These are phyloP conservation scores for Allomyces macrogynus DNA, from an alignment of 192 early-diverging fungal species.

Conservation along the genomic window DNA sequence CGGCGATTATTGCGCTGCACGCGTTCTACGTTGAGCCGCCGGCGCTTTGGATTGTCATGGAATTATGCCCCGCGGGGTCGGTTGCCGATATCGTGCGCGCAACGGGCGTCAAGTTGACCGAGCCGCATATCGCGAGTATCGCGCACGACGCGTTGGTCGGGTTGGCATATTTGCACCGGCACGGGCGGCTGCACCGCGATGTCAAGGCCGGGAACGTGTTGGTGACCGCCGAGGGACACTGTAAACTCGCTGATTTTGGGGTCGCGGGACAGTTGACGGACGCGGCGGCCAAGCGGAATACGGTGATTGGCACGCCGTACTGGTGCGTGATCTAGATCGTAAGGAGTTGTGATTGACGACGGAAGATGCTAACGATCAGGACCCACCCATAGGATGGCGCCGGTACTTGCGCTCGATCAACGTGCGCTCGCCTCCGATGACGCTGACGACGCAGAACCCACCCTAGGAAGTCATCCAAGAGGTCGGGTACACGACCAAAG, in stretches of 20 bases:
- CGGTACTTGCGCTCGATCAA: neutral
- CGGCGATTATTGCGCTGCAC: constrained; percentile 1
- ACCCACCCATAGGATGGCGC: neutral
- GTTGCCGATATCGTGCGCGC: constrained; percentile 30
- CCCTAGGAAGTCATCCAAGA: constrained; percentile 39
- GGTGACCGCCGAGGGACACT: constrained; percentile 60
- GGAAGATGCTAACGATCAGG: too few species aligned
- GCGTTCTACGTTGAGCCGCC: neutral
- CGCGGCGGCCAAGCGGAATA: constrained; percentile 76
- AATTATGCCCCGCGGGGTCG: constrained; percentile 34
- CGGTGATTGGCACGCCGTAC: constrained; percentile 2
- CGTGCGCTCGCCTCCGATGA: too few species aligned
- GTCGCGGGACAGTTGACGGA: constrained; percentile 74
- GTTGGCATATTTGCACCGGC: constrained; percentile 26
- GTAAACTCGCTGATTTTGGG: constrained; percentile 93
- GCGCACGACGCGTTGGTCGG: constrained; percentile 24
- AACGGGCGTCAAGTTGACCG: constrained; percentile 18
- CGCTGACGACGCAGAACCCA: too few species aligned
- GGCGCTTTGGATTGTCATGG: constrained; percentile 33
- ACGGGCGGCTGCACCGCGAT: constrained; percentile 35
- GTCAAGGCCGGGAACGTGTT: constrained; percentile 66
- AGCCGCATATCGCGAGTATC: constrained; percentile 29
- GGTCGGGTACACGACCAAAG: constrained; percentile 33
- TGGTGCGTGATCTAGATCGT: constrained; percentile 1
- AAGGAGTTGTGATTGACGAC: too few species aligned